phyloP scores from a whole-genome alignment of 192 early-diverging fungal species.

The Umbelopsis ramanniana region DNA sequence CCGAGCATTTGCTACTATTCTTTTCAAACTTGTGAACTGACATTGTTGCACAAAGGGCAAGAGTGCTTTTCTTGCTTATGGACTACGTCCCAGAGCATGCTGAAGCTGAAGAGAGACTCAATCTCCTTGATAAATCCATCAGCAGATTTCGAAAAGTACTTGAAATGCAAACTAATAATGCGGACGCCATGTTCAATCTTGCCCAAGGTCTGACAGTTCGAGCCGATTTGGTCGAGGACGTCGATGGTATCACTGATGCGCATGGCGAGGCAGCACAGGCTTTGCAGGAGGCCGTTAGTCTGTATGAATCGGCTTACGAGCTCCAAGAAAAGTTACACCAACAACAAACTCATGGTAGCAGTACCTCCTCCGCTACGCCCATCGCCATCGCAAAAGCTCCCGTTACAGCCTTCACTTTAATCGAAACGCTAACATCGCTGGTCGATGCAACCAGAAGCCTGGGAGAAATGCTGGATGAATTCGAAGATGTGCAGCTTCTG shows the following conservation, averaged over 20 bases:
- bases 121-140: conserved; percentile 61
- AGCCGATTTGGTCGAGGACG: conserved; percentile 57
- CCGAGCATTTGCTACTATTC: neutral
- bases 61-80: conserved; percentile 61
- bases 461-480: conserved; percentile 51
- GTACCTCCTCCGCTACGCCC: conserved; percentile 31
- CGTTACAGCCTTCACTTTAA: conserved; percentile 45
- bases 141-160: conserved; percentile 53
- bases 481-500: conserved; percentile 40
- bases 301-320: conserved; percentile 54
- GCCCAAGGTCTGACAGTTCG: conserved; percentile 64
- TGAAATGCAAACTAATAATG: conserved; percentile 52
- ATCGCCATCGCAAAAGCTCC: conserved; percentile 41
- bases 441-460: conserved; percentile 52
- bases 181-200: conserved; percentile 70
- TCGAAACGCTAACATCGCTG: conserved; percentile 58
- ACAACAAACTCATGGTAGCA: conserved; percentile 31
- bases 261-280: conserved; percentile 43
- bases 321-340: conserved; percentile 42
- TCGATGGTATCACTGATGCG: conserved; percentile 51
- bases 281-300: conserved; percentile 52
- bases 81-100: conserved; percentile 55
- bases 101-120: conserved; percentile 41
- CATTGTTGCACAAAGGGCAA: conserved; percentile 43
- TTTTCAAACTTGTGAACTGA: neutral